Percentiles rank a stretch among this genome's conserved stretches.
Conservation (phyloP, 345 rosid genomes). For the Luvunga scandens region DNA sequence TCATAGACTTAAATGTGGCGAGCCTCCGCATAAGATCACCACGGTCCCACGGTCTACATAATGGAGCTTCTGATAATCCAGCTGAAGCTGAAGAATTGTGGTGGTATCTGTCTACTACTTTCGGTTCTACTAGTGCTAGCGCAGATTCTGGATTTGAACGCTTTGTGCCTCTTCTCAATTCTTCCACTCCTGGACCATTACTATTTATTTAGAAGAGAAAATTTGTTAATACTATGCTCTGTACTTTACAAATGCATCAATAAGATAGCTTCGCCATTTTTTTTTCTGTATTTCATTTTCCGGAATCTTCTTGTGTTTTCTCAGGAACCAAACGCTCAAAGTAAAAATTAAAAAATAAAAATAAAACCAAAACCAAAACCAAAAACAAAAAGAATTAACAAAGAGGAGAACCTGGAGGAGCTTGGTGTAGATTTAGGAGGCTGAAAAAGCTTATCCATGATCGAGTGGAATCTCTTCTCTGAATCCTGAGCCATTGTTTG, state of each 20-base stretch:
- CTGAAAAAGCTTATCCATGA: slow-evolving; percentile 83
- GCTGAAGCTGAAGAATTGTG: slow-evolving; percentile 29
- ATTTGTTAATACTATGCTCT: too few species aligned
- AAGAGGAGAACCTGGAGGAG: slow-evolving; percentile 43
- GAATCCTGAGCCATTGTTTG: slow-evolving; percentile 59
- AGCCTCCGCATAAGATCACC: slow-evolving; percentile 85
- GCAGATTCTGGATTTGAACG: slow-evolving; percentile 49
- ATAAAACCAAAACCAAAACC: neutral
- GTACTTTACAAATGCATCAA: neutral
- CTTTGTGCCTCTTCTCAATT: slow-evolving; percentile 54
- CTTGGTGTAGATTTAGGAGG: slow-evolving; percentile 38
- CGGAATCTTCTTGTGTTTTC: neutral
- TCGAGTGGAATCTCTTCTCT: slow-evolving; percentile 77
- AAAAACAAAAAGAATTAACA: neutral
- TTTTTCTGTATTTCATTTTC: neutral
- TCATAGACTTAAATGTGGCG: slow-evolving; percentile 92
- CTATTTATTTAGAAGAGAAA: neutral
- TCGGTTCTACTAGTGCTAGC: slow-evolving; percentile 53
- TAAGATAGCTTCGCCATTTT: neutral
- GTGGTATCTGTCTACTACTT: slow-evolving; percentile 27
- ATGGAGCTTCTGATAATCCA: slow-evolving; percentile 42
- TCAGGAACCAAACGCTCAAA: slow-evolving; percentile 2
- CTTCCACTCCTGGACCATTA: slow-evolving; percentile 42
- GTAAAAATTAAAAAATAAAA: neutral
- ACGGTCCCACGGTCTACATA: slow-evolving; percentile 90